A percentile compares a stretch with the other conserved stretches of the same genome.
Evolutionary conservation across 2,329 filamentous ascomycete genomes (phyloP).

Genomic region (Calycina marina): DNA sequence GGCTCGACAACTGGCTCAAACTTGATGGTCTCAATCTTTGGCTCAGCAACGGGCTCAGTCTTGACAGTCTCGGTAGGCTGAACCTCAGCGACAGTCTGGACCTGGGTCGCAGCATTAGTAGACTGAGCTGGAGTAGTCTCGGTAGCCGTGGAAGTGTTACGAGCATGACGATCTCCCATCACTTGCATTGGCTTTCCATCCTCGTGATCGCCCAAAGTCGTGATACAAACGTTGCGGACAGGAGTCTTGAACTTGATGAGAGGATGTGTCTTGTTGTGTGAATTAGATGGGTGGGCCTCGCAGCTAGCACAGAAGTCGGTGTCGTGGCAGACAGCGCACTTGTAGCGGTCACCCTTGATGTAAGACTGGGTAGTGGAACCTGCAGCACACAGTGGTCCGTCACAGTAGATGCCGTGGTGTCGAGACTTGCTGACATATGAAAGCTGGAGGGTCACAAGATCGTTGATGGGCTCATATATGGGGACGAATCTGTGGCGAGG

Average conservation of each 20-base stretch:
- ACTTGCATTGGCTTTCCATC: conserved; percentile 47
- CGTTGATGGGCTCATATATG: conserved; percentile 58
- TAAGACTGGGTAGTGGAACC: conserved; percentile 43
- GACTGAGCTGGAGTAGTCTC: conserved; percentile 33
- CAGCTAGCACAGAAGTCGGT: conserved; percentile 90
- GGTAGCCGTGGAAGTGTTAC: conserved; percentile 33
- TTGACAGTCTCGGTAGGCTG: conserved; percentile 42
- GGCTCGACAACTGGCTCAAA: conserved; percentile 18
- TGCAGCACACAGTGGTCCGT: conserved; percentile 73
- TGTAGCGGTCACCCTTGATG: conserved; percentile 82
- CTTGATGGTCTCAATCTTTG: conserved; percentile 12
- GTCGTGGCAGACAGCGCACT: conserved; percentile 92
- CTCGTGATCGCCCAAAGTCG: conserved; percentile 65
- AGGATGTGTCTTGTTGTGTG: conserved; percentile 90
- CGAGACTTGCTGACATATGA: conserved; percentile 28
- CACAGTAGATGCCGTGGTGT: conserved; percentile 86
- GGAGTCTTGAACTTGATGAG: conserved; percentile 95
- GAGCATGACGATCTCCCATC: conserved; percentile 50
- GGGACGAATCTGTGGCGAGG: conserved; percentile 77
- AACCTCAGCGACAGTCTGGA: conserved; percentile 61
- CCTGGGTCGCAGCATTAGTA: conserved; percentile 39
- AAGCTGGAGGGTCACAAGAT: conserved; percentile 27
- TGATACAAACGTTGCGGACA: conserved; percentile 75
- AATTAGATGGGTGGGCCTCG: conserved; percentile 72
- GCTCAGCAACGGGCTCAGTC: conserved; percentile 18